phyloP scores from a whole-genome alignment of 1,284 basidiomycete species.

The Hypsizygus ulmarius region DNA sequence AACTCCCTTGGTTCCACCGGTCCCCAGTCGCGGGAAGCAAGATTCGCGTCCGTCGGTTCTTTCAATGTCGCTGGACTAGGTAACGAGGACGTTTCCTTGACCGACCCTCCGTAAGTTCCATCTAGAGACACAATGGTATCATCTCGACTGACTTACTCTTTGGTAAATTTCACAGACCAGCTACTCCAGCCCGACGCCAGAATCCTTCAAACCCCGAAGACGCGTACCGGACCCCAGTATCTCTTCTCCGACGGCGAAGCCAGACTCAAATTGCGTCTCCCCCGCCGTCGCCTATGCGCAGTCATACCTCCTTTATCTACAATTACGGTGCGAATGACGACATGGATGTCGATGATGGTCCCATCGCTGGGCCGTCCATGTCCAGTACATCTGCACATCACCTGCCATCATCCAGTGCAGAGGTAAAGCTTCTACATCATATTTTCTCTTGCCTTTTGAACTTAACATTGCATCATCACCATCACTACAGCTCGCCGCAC shows the following conservation, averaged over 20 bases:
- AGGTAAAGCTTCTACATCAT: too few relatives aligned
- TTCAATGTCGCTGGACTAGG: background rate
- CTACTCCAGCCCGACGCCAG: conserved; percentile 5
- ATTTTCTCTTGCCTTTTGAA: too few relatives aligned
- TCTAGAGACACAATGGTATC: background rate
- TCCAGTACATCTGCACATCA: background rate
- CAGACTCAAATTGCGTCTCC: background rate
- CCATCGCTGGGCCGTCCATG: background rate
- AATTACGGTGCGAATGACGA: background rate
- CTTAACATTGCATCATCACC: too few relatives aligned
- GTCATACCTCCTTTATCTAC: background rate
- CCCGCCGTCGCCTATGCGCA: conserved; percentile 1
- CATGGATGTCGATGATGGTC: conserved; percentile 11
- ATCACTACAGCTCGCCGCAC: too few relatives aligned
- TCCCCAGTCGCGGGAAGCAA: background rate
- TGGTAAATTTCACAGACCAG: background rate
- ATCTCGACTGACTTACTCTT: background rate
- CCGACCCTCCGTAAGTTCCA: background rate
- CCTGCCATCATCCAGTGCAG: too few relatives aligned
- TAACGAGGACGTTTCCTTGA: background rate
- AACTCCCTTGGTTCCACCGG: background rate
- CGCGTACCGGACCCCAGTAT: conserved; percentile 11
- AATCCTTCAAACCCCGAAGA: background rate
- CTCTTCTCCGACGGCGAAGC: conserved; percentile 5
- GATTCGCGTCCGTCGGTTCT: background rate